phyloP scores from a whole-genome alignment of 495 filamentous ascomycete genomes.

The Parachaetomium inaequale region DNA sequence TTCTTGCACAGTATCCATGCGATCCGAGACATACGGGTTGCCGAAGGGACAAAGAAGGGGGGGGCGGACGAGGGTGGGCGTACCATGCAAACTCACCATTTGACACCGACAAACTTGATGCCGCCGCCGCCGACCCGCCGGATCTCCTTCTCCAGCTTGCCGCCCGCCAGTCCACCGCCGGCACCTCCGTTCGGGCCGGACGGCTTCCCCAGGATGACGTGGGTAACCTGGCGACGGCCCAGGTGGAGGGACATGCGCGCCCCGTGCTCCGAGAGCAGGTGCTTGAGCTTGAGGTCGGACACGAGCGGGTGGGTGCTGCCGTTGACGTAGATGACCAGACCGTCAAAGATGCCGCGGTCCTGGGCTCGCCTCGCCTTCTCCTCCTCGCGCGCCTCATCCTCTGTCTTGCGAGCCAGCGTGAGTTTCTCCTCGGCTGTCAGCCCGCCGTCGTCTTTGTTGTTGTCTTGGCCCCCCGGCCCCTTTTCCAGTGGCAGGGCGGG shows the following conservation, averaged over 20 bases:
- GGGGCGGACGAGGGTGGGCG: slow-evolving; percentile 15
- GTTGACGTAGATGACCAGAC: slow-evolving; percentile 78
- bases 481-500: neutral
- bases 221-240: slow-evolving; percentile 70
- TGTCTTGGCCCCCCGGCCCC: neutral
- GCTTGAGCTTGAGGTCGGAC: slow-evolving; percentile 83
- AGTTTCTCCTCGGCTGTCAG: slow-evolving; percentile 32
- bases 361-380: slow-evolving; percentile 24
- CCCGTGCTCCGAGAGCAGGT: slow-evolving; percentile 68
- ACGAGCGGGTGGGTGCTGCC: slow-evolving; percentile 77
- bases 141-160: slow-evolving; percentile 84
- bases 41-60: neutral
- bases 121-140: slow-evolving; percentile 55
- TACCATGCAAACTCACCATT: slow-evolving; percentile 59
- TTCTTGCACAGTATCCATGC: slow-evolving; percentile 23
- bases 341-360: slow-evolving; percentile 55
- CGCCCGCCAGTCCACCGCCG: slow-evolving; percentile 75
- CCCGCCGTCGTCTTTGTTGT: neutral
- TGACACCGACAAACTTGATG: slow-evolving; percentile 76
- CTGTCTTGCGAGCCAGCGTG: slow-evolving; percentile 30
- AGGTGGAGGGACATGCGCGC: slow-evolving; percentile 64
- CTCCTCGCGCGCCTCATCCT: slow-evolving; percentile 33
- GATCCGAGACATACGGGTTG: slow-evolving; percentile 10
- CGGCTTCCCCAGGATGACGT: slow-evolving; percentile 76
- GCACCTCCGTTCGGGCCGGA: slow-evolving; percentile 43